Evolutionary conservation across 179 eudicot species (phyloP), one percentile per base, ranked within the genome.

Genomic region (Beta lomatogona): DNA sequence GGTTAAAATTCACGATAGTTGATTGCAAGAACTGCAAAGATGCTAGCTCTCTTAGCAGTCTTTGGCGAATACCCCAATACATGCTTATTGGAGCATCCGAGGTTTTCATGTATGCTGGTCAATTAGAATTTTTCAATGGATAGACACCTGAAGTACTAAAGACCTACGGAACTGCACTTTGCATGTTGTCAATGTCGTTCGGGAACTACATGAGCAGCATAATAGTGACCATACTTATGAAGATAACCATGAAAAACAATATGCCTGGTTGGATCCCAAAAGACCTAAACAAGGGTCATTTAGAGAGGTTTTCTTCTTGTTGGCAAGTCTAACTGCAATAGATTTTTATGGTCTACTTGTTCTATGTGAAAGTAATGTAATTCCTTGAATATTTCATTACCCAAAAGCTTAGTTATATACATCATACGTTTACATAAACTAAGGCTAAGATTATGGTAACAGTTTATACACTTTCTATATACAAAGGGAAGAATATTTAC

Each of bases 51-150:
- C 36, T 93, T 14, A 92, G 91, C 84, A 90, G 92, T 8, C 87
- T 93, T 48, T 93, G 96, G 97, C 97, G 92, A 65, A 85, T 90
- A n/a, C 97, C 97, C 18, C 97, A 93, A 54, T 93, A 92, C 78
- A 91, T 85, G 69, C 86, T 93, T 0, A 83, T 93, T 61, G 96
- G 97, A 12, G 95, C 94, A 25, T 93, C 97, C 0, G 96, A 93
- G 73, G 93, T 93, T 15, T 93, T 90, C 80, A 93, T 93, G 97
- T 89, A 90, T 61, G 97, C 92, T 0, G 97, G 94, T 36, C 97
- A 93, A 12, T 63, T 93, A 52, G 97, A 93, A 82, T 93, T 93
- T 80, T 93, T 93, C 89, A 90, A 92, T 48, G 84, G 85, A 15
- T 92, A 93, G 73, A 88, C 95, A 41, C 97, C 97, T 0, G 92